Evolutionary conservation across 1,284 basidiomycete genomes (phyloP).

Genomic region (Filobasidium uniguttulatum): DNA sequence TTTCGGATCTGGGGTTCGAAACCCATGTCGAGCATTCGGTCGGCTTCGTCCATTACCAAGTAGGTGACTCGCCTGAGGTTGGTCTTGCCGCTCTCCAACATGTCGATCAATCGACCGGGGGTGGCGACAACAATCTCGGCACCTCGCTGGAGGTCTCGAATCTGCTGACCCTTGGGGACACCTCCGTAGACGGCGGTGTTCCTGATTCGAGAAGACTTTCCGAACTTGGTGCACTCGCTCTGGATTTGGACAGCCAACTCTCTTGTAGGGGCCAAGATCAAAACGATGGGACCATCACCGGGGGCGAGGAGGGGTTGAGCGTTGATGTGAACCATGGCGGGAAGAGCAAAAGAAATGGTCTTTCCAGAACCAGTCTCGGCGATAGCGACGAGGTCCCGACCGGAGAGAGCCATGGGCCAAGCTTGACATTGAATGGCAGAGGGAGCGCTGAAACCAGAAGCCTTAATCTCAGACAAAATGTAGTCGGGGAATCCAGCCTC

Average conservation of each 20-base stretch:
- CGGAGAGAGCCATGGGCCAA: conserved; percentile 93
- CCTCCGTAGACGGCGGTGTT: conserved; percentile 98
- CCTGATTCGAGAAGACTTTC: conserved; percentile 89
- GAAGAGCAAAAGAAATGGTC: conserved; percentile 93
- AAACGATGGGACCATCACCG: conserved; percentile 92
- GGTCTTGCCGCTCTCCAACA: conserved; percentile 89
- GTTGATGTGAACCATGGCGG: conserved; percentile 99
- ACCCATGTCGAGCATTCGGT: conserved; percentile 48
- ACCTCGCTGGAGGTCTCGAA: conserved; percentile 90
- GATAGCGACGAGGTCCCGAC: conserved; percentile 89
- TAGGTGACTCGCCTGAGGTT: conserved; percentile 93
- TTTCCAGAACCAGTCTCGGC: conserved; percentile 84
- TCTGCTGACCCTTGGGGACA: conserved; percentile 95
- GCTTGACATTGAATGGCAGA: conserved; percentile 96
- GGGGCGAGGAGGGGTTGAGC: conserved; percentile 87
- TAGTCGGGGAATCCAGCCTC: conserved; percentile 95
- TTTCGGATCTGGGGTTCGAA: conserved; percentile 99
- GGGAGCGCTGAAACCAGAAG: conserved; percentile 78
- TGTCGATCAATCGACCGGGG: conserved; percentile 88
- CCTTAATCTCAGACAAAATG: conserved; percentile 79
- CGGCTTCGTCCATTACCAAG: conserved; percentile 97
- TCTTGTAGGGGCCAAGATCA: conserved; percentile 93
- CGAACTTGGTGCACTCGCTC: conserved; percentile 96
- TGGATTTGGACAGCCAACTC: conserved; percentile 98
- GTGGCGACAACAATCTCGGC: conserved; percentile 97